These are phyloP conservation scores for Carex myosuroides DNA, from an alignment of 176 grass and related monocot species.

Conservation along the genomic window DNA sequence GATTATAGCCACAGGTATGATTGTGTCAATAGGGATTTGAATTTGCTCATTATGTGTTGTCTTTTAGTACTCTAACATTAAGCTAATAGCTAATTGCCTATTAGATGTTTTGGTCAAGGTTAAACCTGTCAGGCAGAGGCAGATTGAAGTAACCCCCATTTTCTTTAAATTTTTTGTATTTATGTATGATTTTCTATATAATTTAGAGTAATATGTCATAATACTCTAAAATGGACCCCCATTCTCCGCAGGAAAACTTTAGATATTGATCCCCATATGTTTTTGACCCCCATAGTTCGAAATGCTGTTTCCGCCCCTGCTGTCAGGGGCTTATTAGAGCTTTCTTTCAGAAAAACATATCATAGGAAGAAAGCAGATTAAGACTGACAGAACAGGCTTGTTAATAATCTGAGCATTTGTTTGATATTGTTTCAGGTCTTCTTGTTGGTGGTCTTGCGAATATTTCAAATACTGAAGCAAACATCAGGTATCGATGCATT, in stretches of 20 bases:
- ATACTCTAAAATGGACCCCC: no score
- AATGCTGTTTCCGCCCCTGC: no score
- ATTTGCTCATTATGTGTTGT: neutral
- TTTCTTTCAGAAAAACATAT: neutral
- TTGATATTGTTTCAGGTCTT: constrained; percentile 48
- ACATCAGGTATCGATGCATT: constrained; percentile 59
- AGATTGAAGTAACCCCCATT: no score
- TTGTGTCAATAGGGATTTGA: neutral
- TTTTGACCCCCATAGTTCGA: no score
- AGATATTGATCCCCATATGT: no score
- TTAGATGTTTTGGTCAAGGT: neutral
- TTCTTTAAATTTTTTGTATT: no score
- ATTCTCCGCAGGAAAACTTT: no score
- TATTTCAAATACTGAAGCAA: constrained; percentile 90
- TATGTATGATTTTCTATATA: no score
- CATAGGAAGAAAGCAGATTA: neutral
- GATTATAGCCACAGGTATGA: neutral
- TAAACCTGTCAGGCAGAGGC: neutral
- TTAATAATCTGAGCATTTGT: neutral
- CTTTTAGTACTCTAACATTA: neutral
- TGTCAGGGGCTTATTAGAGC: neutral
- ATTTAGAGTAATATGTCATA: no score
- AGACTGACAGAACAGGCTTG: neutral
- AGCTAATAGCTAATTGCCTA: neutral
- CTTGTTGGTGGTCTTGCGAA: constrained; percentile 95